These are phyloP conservation scores for Glutinoglossum americanum DNA, from an alignment of 495 filamentous ascomycete species.

Conservation along the genomic window DNA sequence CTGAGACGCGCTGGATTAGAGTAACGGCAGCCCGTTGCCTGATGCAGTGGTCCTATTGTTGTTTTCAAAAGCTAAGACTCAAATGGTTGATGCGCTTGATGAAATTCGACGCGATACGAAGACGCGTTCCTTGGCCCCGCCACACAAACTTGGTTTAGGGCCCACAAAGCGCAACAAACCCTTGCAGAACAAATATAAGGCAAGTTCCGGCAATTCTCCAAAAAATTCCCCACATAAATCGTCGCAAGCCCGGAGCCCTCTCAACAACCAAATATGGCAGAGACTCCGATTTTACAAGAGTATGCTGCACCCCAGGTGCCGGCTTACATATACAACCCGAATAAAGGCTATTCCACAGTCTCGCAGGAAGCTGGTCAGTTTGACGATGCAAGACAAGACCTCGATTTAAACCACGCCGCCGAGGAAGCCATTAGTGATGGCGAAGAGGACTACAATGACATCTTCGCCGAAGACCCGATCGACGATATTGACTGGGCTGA, in stretches of 20 bases:
- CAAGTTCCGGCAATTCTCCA: background rate
- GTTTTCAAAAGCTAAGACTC: background rate
- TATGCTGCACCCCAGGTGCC: constrained; percentile 26
- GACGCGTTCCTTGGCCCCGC: background rate
- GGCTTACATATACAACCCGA: constrained; percentile 30
- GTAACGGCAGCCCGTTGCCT: background rate
- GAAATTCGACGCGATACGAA: background rate
- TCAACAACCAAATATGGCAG: background rate
- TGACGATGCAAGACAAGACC: background rate
- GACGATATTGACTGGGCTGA: constrained; percentile 37
- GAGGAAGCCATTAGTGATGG: constrained; percentile 25
- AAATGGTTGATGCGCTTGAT: background rate
- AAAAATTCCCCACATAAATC: constrained; percentile 10
- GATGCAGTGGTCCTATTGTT: background rate
- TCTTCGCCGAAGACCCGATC: constrained; percentile 35
- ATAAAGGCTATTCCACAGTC: constrained; percentile 27
- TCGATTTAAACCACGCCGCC: background rate
- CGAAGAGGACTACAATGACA: constrained; percentile 36
- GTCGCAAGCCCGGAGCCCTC: background rate
- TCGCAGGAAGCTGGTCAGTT: constrained; percentile 4
- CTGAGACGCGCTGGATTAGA: constrained; percentile 6
- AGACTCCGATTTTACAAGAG: background rate
- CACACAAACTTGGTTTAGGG: background rate
- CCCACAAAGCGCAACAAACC: background rate
- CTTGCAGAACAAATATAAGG: background rate